Base-by-base conservation (phyloP, 2,329 filamentous ascomycete genomes). In the Decorospora gaudefroyi region DNA sequence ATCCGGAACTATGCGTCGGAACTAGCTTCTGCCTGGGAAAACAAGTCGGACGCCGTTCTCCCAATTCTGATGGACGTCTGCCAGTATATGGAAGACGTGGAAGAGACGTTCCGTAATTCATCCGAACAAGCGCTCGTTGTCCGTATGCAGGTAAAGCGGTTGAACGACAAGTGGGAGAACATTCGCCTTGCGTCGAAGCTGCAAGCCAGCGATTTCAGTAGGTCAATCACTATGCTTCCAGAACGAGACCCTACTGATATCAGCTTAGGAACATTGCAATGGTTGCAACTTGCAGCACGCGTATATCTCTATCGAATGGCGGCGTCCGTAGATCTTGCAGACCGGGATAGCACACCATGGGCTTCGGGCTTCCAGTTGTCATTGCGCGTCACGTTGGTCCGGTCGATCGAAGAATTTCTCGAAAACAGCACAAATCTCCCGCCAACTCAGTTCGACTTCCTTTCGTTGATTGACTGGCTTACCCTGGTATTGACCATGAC, bases 341-440 rank as follows among this genome's bases (percentile, higher is more conserved):
- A 68, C 41, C 55, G 59, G 33, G 65, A 68, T 12, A 61, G 40
- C 35, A 56, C 53, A 4, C 52, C 64, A 10, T 68, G 64, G 64
- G 63, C 63, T 10, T 57, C 64, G 6, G 66, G 66, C 1, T 69
- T 67, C 18, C 63, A 67, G n/a, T 57, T 69, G 15, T 67, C 65
- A 2, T 43, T 67, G n/a, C 64, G 64, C 15, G 57, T 69, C 4
- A 58, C 59, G 12, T 57, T 55, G 19, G 57, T 69, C 5, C 64
- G 61, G 3, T 61, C 62, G 2, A 58, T 66, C 11, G 66, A 69
- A 31, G 61, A 67, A 23, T 68, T 67, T 23, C 51, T 69, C 15
- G 63, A 69, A 13, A 62, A 61, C 44, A 62, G 59, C 41, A 53
- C 55, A 11, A 63, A 67, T 23, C 46, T 68, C 6, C 37, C 53